Evolutionary conservation across 768 basidiomycete genomes (phyloP).

Genomic region (Boletus sp.): DNA sequence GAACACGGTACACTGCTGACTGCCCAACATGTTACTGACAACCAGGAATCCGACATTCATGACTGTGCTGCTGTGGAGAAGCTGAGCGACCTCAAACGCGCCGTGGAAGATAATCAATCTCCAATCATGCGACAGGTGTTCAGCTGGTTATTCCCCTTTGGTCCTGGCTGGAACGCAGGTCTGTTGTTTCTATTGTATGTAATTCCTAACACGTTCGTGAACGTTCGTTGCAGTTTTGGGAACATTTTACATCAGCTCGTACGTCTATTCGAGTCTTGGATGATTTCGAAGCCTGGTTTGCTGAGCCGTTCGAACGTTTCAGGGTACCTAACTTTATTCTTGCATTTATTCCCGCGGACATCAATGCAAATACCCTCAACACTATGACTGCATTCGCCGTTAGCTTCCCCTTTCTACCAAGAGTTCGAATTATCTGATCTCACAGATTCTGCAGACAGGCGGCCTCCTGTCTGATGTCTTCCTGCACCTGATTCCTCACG

Average conservation of each 20-base stretch:
- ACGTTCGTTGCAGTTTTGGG: conserved; percentile 55
- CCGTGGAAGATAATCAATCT: conserved; percentile 61
- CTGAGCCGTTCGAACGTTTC: conserved; percentile 23
- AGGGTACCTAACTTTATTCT: conserved; percentile 94
- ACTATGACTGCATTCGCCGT: conserved; percentile 95
- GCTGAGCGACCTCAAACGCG: conserved; percentile 57
- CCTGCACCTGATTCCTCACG: conserved; percentile 86
- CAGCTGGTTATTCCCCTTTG: conserved; percentile 81
- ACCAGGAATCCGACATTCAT: conserved; percentile 43
- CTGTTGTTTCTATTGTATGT: conserved; percentile 10
- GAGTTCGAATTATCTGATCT: conserved; percentile 16
- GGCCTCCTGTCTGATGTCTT: conserved; percentile 92
- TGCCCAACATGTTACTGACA: conserved; percentile 6
- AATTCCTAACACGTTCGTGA: conserved; percentile 20
- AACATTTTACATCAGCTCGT: conserved; percentile 97
- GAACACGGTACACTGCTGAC: conserved; percentile 2
- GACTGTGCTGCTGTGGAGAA: conserved; percentile 40
- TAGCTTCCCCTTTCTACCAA: conserved; percentile 28
- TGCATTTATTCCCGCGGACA: conserved; percentile 87
- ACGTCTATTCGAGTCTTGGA: conserved; percentile 33
- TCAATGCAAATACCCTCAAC: conserved; percentile 80
- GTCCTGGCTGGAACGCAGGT: conserved; percentile 84
- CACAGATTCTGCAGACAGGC: conserved; percentile 56
- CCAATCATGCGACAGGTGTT: conserved; percentile 80
- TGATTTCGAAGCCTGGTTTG: conserved; percentile 16